Evolutionary conservation across 768 basidiomycete species (phyloP).

Genomic region (Gyrodon lividus): DNA sequence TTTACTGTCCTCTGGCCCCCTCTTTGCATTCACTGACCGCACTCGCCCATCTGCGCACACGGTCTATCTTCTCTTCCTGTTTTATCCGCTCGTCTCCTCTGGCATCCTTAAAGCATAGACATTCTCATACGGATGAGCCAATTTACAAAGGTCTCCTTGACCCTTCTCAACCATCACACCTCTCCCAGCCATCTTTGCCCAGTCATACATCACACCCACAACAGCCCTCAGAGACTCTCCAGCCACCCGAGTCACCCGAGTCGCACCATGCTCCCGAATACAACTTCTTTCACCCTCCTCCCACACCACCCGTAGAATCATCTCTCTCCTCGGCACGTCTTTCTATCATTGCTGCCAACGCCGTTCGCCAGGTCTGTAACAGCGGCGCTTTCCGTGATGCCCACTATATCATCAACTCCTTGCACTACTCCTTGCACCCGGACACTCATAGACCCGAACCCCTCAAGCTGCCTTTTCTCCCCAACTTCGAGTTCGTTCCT

Average conservation of each 20-base stretch:
- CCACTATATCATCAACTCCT: slow-evolving; percentile 55
- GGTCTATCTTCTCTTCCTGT: slow-evolving; percentile 10
- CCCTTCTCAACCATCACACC: background rate
- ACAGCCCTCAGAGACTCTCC: no score
- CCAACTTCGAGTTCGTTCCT: slow-evolving; percentile 35
- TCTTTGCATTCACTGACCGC: background rate
- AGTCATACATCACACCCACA: background rate
- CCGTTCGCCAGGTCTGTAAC: slow-evolving; percentile 47
- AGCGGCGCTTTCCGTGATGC: slow-evolving; percentile 49
- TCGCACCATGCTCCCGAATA: background rate
- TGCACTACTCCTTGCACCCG: slow-evolving; percentile 40
- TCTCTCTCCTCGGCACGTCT: slow-evolving; percentile 12
- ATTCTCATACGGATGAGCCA: background rate
- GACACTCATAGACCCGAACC: slow-evolving; percentile 1
- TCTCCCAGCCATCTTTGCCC: background rate
- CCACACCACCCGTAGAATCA: background rate
- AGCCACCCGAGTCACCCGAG: no score
- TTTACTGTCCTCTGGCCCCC: background rate
- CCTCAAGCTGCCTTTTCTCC: slow-evolving; percentile 23
- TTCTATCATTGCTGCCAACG: slow-evolving; percentile 43
- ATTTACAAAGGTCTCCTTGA: background rate
- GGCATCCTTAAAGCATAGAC: slow-evolving; percentile 4
- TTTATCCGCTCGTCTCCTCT: slow-evolving; percentile 1
- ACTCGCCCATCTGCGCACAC: background rate
- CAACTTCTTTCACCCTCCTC: slow-evolving; percentile 1